phyloP scores from a whole-genome alignment of 805 yeast genomes.

The Metschnikowia vanudenii region DNA sequence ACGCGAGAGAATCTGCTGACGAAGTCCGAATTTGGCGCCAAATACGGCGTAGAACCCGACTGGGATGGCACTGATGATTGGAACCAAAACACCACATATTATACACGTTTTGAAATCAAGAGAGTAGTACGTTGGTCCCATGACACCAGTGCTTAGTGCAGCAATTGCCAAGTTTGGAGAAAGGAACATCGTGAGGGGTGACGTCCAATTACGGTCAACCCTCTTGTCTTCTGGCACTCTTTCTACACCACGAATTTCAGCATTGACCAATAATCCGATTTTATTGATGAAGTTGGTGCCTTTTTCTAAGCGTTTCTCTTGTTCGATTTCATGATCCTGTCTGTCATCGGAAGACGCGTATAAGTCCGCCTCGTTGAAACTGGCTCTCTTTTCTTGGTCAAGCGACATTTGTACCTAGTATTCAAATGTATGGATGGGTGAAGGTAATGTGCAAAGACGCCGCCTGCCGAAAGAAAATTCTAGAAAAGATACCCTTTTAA shows the following conservation, averaged over 20 bases:
- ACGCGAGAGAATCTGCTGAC: conserved; percentile 31
- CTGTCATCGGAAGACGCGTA: neutral
- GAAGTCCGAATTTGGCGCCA: conserved; percentile 20
- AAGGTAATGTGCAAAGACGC: no score
- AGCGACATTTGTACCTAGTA: conserved; percentile 1
- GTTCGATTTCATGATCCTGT: neutral
- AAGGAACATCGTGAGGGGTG: conserved; percentile 27
- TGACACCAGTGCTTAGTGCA: conserved; percentile 17
- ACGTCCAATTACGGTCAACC: conserved; percentile 17
- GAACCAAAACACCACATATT: conserved; percentile 11
- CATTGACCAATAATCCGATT: conserved; percentile 25
- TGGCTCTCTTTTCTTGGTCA: conserved; percentile 3
- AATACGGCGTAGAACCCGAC: conserved; percentile 18
- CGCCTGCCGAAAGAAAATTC: no score
- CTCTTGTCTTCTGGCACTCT: conserved; percentile 28
- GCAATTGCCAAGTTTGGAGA: conserved; percentile 29
- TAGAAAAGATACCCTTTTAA: no score
- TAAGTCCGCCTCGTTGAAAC: conserved; percentile 4
- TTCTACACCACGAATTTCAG: conserved; percentile 31
- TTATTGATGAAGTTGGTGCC: conserved; percentile 21
- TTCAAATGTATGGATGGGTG: no score
- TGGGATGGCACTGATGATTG: conserved; percentile 18
- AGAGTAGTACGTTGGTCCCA: conserved; percentile 17
- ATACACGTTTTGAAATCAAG: conserved; percentile 20
- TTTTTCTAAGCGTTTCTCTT: conserved; percentile 9